A percentile compares a stretch with the other conserved stretches of the same genome.
These are phyloP conservation scores for Cryptosporidium sp. DNA, from an alignment of 169 alveolate genomes.

Conservation along the genomic window DNA sequence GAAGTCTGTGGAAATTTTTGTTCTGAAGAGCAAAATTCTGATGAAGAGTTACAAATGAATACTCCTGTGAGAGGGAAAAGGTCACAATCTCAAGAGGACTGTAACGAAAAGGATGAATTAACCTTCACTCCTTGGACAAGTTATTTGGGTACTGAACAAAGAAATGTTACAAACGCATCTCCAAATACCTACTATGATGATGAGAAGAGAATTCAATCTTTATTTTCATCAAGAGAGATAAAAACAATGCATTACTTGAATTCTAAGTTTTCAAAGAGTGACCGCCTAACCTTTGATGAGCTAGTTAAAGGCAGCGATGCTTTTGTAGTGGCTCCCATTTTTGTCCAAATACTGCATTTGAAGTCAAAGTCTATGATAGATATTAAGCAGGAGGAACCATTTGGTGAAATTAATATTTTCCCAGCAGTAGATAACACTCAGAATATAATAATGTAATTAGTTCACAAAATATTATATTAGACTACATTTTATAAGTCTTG, in stretches of 20 bases:
- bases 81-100: background rate
- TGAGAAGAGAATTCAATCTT: constrained; percentile 1
- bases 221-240: constrained; percentile 54
- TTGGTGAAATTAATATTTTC: constrained; percentile 43
- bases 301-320: constrained; percentile 21
- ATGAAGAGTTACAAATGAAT: background rate
- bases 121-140: constrained; percentile 72
- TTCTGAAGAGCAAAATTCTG: background rate
- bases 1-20: background rate
- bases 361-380: constrained; percentile 63
- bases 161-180: background rate
- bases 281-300: constrained; percentile 10
- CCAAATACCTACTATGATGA: constrained; percentile 4
- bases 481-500: background rate
- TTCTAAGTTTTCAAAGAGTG: constrained; percentile 18
- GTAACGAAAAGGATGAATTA: constrained; percentile 20
- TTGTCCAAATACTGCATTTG: constrained; percentile 60
- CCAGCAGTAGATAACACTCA: background rate
- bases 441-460: background rate
- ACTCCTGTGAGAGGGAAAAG: constrained; percentile 52
- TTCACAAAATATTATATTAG: background rate
- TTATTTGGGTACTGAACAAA: constrained; percentile 23
- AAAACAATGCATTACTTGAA: constrained; percentile 65
- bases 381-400: constrained; percentile 38
- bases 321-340: constrained; percentile 54